Conservation (phyloP, 371 early-diverging fungal species). For the Mortierella sp. region DNA sequence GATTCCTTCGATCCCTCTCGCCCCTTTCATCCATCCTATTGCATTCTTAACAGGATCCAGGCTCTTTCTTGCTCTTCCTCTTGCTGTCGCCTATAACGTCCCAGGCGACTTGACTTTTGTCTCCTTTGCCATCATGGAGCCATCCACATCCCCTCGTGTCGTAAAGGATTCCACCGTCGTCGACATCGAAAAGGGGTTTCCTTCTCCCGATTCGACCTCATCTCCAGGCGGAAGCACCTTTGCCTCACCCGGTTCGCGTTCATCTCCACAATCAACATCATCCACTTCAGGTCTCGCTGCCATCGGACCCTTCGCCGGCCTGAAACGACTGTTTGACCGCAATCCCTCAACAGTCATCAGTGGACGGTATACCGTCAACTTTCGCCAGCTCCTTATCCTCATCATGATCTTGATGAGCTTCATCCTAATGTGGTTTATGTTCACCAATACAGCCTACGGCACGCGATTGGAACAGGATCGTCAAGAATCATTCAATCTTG, state of each 20-base stretch:
- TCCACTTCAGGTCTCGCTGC: conserved; percentile 1
- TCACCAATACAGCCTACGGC: background rate
- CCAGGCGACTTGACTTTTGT: background rate
- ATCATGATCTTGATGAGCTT: conserved; percentile 15
- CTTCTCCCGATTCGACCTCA: background rate
- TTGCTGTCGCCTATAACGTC: no score
- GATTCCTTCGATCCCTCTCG: background rate
- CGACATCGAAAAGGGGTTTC: conserved; percentile 29
- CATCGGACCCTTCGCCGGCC: conserved; percentile 18
- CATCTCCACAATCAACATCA: conserved; percentile 1
- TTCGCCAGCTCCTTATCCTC: conserved; percentile 38
- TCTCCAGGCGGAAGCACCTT: background rate
- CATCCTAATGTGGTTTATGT: conserved; percentile 22
- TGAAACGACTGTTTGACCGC: conserved; percentile 24
- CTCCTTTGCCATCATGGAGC: conserved; percentile 10
- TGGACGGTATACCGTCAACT: conserved; percentile 46
- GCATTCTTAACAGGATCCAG: no score
- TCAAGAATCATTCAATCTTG: no score
- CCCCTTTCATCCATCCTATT: background rate
- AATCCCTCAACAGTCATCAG: conserved; percentile 38
- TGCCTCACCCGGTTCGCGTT: background rate
- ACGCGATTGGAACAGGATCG: background rate
- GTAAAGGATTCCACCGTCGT: conserved; percentile 8
- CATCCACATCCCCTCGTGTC: background rate
- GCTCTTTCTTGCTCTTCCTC: no score